These are phyloP conservation scores for Corymbia calophylla DNA, from an alignment of 441 rosid genomes.

Conservation along the genomic window DNA sequence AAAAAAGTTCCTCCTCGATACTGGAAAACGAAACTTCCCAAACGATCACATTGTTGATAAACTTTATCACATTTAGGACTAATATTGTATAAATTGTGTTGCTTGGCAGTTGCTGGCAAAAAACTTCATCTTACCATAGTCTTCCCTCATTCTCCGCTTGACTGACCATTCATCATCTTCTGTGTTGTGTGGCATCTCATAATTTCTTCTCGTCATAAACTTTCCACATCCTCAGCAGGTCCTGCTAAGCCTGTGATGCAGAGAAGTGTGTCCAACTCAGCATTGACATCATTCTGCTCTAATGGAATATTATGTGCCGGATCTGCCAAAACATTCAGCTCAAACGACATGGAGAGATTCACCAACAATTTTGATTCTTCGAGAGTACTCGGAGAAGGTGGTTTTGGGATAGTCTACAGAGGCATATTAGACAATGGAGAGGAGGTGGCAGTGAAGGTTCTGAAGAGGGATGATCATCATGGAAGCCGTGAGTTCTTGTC, in stretches of 20 bases:
- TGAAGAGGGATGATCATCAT: constrained; percentile 8
- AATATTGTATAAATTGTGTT: neutral
- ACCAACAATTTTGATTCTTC: constrained; percentile 3
- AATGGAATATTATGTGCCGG: neutral
- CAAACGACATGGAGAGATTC: neutral
- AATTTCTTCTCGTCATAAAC: neutral
- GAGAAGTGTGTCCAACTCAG: neutral
- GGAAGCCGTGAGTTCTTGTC: constrained; percentile 13
- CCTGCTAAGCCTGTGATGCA: neutral
- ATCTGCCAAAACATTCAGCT: constrained; percentile 4
- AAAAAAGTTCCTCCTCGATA: neutral
- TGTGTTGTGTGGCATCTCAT: neutral
- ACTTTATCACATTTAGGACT: neutral
- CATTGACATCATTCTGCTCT: neutral
- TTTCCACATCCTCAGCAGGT: neutral
- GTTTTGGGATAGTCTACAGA: constrained; percentile 11
- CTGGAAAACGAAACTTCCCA: neutral
- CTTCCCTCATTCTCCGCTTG: neutral
- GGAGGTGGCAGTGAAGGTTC: constrained; percentile 14
- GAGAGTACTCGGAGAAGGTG: constrained; percentile 8
- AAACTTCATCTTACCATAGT: neutral
- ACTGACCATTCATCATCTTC: neutral
- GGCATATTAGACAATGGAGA: neutral
- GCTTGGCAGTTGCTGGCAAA: neutral
- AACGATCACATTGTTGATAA: neutral